Evolutionary conservation across 78 protist species (phyloP), one percentile per base, ranked within the genome.

Genomic region (Parvularia atlantis): DNA sequence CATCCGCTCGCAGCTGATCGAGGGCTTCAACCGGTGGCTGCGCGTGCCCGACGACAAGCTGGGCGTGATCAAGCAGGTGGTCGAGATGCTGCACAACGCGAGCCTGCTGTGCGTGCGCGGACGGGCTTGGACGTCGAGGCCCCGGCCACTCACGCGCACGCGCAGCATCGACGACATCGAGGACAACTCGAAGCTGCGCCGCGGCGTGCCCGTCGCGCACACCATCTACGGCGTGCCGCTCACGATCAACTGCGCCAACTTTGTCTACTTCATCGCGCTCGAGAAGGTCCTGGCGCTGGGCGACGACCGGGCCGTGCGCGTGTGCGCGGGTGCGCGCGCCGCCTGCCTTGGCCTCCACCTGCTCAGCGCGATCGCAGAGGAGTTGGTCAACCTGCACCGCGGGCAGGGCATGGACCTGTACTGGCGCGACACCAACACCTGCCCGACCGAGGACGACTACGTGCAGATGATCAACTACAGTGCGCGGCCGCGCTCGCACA

Each of bases 191-290:
- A 67, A 57, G 35, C 84, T 93, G n/a, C 80, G 97, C 52, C 81
- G 97, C 28, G 92, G 94, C 30, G 52, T 66, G 20, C 93, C 90
- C 0, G 84, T 72, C 5, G 91, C 94, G 14, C 96, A 91, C 67
- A 35, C 6, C 17, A 66, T 88, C 26, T 91, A 70, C 67, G 96
- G 96, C 20, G 28, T 86, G 1, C 79, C 97, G 24, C 69, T 33
- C 31, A 81, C 94, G 19, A 81, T 93, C n/a, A 93, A 93, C 56
- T 50, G 87, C n/a, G 95, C 97, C 48, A 93, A 93, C 78, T 88
- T 79, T 75, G 88, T 87, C 7, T 91, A 91, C 61, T 91, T 93
- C 56, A 71, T 68, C 35, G 84, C 92, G 16, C 22, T 90, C 40
- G 78, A 84, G 39, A 41, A 72, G 50, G 66, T 77, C 30, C 37